Conservation (phyloP, 73 alveolate species). For the Symbiodinium pilosum region DNA sequence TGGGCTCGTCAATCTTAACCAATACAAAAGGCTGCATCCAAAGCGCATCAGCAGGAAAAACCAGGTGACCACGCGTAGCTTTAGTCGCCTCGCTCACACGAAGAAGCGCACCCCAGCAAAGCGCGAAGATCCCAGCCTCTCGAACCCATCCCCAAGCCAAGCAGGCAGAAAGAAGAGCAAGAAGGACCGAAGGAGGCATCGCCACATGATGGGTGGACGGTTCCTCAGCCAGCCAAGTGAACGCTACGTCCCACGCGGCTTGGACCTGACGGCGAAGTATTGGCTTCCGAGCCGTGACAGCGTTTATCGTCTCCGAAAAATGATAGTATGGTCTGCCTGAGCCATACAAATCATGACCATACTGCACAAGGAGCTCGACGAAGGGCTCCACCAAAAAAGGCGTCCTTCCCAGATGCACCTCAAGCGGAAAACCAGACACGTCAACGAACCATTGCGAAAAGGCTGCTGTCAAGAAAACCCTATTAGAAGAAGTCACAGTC, state of each 20-base stretch:
- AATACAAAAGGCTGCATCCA: background rate
- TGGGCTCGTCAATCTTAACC: background rate
- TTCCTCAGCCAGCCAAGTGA: background rate
- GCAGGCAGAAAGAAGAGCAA: background rate
- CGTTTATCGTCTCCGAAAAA: conserved; percentile 20
- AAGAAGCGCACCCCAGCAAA: background rate
- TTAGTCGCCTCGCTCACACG: background rate
- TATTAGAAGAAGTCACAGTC: background rate
- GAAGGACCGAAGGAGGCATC: background rate
- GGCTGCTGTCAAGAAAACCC: background rate
- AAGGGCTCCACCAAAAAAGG: background rate
- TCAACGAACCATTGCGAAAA: background rate
- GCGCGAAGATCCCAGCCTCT: background rate
- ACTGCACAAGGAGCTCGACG: background rate
- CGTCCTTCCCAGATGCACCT: background rate
- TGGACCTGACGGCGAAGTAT: background rate
- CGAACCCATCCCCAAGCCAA: conserved; percentile 9
- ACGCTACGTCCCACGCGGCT: background rate
- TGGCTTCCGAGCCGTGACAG: background rate
- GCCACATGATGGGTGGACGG: background rate
- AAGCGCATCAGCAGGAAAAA: background rate
- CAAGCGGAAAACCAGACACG: background rate
- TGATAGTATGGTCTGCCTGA: background rate
- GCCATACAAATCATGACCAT: background rate
- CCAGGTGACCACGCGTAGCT: background rate